These are phyloP conservation scores for Globisporangium paroecandrum DNA, from an alignment of 352 stramenopile genomes.

Conservation along the genomic window DNA sequence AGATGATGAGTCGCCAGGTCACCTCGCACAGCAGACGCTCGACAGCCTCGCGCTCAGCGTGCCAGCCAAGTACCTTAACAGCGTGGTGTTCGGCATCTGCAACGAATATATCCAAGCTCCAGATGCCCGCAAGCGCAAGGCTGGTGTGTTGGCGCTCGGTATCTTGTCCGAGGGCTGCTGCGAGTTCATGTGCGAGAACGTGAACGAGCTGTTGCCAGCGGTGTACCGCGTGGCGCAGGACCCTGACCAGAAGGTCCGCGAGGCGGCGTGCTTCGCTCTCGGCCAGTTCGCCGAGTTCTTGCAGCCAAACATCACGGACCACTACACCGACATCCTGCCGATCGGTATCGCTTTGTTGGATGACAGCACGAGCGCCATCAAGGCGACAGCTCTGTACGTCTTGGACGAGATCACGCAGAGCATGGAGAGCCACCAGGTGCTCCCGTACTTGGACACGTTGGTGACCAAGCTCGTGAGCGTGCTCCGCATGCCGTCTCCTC, in stretches of 20 bases:
- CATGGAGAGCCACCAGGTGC: slow-evolving; percentile 93
- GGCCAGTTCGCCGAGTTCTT: slow-evolving; percentile 98
- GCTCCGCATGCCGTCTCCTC: slow-evolving; percentile 88
- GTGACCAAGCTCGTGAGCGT: slow-evolving; percentile 95
- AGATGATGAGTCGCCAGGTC: slow-evolving; percentile 74
- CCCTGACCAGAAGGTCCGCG: slow-evolving; percentile 90
- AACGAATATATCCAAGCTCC: slow-evolving; percentile 89
- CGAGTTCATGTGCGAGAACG: slow-evolving; percentile 93
- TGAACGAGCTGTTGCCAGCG: slow-evolving; percentile 91
- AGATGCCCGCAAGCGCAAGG: slow-evolving; percentile 92
- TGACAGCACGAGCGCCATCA: slow-evolving; percentile 91
- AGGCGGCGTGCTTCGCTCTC: slow-evolving; percentile 97
- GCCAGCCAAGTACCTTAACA: slow-evolving; percentile 81
- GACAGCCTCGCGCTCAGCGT: slow-evolving; percentile 80
- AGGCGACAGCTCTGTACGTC: slow-evolving; percentile 96
- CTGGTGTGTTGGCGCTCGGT: slow-evolving; percentile 94
- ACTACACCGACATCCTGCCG: slow-evolving; percentile 94
- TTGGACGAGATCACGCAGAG: slow-evolving; percentile 99
- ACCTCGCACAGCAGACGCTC: slow-evolving; percentile 82
- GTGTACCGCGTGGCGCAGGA: slow-evolving; percentile 91
- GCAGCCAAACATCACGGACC: slow-evolving; percentile 95
- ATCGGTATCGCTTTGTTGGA: slow-evolving; percentile 95
- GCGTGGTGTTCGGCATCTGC: slow-evolving; percentile 68
- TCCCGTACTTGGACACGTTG: slow-evolving; percentile 93
- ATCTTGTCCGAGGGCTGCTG: slow-evolving; percentile 97